These are phyloP conservation scores for Viola odorata DNA, from an alignment of 345 rosid genomes.

Conservation along the genomic window DNA sequence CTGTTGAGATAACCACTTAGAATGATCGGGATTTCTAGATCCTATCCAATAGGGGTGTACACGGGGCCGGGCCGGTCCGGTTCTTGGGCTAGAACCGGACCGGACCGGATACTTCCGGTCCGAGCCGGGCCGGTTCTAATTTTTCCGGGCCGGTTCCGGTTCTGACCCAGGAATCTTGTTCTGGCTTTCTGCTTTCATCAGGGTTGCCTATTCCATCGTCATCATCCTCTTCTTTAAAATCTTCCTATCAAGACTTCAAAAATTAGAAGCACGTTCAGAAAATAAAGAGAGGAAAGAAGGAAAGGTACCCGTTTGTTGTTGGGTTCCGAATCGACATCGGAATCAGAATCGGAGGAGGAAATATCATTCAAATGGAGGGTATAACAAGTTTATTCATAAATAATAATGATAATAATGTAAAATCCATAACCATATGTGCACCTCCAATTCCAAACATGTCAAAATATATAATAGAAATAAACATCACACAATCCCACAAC, in stretches of 20 bases:
- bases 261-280: too few relatives aligned
- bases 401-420: too few relatives aligned
- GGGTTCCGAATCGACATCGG: constrained; percentile 53
- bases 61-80: too few relatives aligned
- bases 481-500: background rate
- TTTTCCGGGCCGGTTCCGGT: too few relatives aligned
- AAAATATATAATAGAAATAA: background rate
- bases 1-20: too few relatives aligned
- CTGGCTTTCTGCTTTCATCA: constrained; percentile 37
- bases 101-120: too few relatives aligned
- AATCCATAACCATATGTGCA: constrained; percentile 5
- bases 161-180: too few relatives aligned
- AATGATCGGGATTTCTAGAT: too few relatives aligned
- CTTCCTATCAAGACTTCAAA: constrained; percentile 42
- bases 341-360: constrained; percentile 18
- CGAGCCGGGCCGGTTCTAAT: too few relatives aligned
- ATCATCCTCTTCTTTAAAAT: constrained; percentile 58
- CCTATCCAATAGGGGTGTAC: too few relatives aligned
- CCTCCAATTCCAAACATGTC: background rate
- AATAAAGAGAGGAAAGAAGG: too few relatives aligned
- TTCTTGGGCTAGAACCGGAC: too few relatives aligned
- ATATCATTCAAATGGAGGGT: constrained; percentile 26
- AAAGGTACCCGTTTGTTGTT: constrained; percentile 48
- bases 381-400: background rate
- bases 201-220: constrained; percentile 28